phyloP scores from a whole-genome alignment of 1,139 yeast genomes.

The Taphrina betulina region DNA sequence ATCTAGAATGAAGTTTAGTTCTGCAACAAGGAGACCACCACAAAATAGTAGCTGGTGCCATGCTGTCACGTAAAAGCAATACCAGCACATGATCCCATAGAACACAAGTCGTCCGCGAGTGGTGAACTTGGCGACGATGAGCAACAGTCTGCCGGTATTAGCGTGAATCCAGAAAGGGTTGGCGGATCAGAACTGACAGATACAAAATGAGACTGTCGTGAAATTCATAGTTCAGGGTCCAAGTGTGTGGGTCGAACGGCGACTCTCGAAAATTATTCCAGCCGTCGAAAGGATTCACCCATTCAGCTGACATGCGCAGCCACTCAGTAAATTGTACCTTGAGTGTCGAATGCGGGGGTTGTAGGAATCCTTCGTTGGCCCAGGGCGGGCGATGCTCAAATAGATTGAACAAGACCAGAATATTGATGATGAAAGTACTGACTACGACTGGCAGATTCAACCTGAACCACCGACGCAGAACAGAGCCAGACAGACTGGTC shows the following conservation, averaged over 20 bases:
- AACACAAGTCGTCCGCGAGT: too few relatives aligned
- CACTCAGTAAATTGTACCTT: slow-evolving; percentile 18
- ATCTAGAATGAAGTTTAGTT: slow-evolving; percentile 1
- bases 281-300: slow-evolving; percentile 22
- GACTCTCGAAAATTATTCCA: slow-evolving; percentile 27
- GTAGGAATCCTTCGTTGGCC: slow-evolving; percentile 1
- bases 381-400: slow-evolving; percentile 19
- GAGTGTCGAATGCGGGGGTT: too few relatives aligned
- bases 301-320: slow-evolving; percentile 2
- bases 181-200: too few relatives aligned
- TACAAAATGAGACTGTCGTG: too few relatives aligned
- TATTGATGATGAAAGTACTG: slow-evolving; percentile 18
- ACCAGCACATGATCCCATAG: too few relatives aligned
- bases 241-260: slow-evolving; percentile 24
- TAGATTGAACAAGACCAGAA: slow-evolving; percentile 6
- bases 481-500: slow-evolving; percentile 16
- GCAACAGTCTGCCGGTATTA: too few relatives aligned
- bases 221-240: slow-evolving; percentile 29
- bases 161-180: too few relatives aligned
- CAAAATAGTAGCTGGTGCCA: too few relatives aligned
- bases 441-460: slow-evolving; percentile 23
- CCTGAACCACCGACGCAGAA: slow-evolving; percentile 16
- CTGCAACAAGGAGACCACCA: slow-evolving; percentile 23
- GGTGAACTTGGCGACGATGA: too few relatives aligned
- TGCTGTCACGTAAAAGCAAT: too few relatives aligned